Percentiles rank a stretch among this genome's conserved stretches.
These are phyloP conservation scores for Nannizzia gypsea DNA, from an alignment of 2,329 filamentous ascomycete species.

Conservation along the genomic window DNA sequence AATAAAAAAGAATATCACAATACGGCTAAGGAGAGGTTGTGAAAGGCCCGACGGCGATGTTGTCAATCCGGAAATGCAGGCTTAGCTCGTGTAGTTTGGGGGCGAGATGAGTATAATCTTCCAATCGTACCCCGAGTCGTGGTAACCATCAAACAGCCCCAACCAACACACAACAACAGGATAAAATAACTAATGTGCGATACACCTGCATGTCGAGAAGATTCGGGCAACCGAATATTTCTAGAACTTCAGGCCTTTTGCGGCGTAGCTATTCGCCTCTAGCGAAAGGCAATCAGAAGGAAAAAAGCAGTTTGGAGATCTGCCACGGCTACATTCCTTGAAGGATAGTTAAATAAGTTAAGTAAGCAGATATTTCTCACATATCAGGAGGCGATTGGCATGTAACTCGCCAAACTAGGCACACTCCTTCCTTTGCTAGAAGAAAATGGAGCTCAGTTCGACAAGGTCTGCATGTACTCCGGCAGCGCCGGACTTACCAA, in stretches of 20 bases:
- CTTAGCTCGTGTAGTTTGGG: constrained; percentile 1
- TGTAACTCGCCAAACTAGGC: neutral
- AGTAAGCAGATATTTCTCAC: neutral
- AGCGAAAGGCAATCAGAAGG: neutral
- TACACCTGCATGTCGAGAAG: neutral
- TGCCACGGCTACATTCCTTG: neutral
- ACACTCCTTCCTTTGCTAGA: too few relatives aligned
- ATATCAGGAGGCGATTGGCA: neutral
- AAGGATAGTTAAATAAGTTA: neutral
- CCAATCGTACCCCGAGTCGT: constrained; percentile 1
- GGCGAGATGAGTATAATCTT: neutral
- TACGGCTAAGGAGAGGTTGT: neutral
- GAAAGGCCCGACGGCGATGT: neutral
- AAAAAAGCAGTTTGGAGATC: neutral
- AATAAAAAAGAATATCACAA: neutral
- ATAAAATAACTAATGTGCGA: neutral
- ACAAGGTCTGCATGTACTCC: neutral
- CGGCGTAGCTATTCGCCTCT: neutral
- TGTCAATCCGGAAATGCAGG: neutral
- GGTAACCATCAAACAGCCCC: neutral
- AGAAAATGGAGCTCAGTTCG: neutral
- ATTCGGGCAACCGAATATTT: neutral
- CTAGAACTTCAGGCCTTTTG: neutral
- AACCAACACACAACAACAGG: neutral
- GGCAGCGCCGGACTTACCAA: neutral